A percentile compares a stretch with the other conserved stretches of the same genome.
These are phyloP conservation scores for Botrytis byssoidea DNA, from an alignment of 2,329 filamentous ascomycete species.

Conservation along the genomic window DNA sequence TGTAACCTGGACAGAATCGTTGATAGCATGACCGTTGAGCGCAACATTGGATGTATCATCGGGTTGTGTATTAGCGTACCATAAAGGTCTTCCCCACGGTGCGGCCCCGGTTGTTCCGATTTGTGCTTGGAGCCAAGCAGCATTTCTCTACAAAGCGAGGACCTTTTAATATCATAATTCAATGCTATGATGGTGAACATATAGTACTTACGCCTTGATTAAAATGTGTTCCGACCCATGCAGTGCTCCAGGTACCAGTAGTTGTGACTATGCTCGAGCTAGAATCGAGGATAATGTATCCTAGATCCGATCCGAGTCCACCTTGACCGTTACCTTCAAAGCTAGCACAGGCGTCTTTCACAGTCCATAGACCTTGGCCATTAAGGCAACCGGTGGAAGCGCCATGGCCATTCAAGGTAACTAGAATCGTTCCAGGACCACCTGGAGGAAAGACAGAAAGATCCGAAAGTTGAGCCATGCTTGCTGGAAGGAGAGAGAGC, in stretches of 20 bases:
- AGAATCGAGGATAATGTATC: neutral
- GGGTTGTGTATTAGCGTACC: neutral
- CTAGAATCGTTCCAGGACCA: neutral
- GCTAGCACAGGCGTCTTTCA: neutral
- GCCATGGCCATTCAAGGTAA: neutral
- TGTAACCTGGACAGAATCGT: neutral
- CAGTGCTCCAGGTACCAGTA: neutral
- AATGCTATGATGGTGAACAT: neutral
- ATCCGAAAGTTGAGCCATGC: neutral
- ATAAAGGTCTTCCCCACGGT: neutral
- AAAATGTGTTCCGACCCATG: neutral
- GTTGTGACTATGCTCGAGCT: neutral
- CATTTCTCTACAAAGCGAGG: neutral
- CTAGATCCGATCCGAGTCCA: neutral
- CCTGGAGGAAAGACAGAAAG: neutral
- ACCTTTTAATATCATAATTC: neutral
- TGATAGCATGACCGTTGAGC: neutral
- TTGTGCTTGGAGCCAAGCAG: conserved; percentile 5
- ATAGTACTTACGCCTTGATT: neutral
- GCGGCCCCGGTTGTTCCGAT: neutral
- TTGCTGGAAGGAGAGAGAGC: neutral
- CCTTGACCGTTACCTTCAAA: neutral
- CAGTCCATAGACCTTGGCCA: neutral
- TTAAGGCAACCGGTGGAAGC: neutral
- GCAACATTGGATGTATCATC: neutral